Evolutionary conservation across 2,329 filamentous ascomycete species (phyloP).

Genomic region (Hymenoscyphus linearis): DNA sequence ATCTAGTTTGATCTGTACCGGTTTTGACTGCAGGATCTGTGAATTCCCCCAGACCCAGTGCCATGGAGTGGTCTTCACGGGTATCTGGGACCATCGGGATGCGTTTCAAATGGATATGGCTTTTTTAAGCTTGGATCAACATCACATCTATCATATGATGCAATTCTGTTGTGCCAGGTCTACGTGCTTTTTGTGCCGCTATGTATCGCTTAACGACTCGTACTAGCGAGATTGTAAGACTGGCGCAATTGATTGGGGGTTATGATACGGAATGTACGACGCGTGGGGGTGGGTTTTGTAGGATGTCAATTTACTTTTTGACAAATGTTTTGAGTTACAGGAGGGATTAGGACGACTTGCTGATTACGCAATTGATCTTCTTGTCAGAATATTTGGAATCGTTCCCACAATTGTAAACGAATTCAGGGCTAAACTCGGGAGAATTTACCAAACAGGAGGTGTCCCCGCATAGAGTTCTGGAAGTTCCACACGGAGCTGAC

Average conservation of each 20-base stretch:
- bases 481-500: constrained; percentile 17
- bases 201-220: neutral
- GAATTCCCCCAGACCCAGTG: neutral
- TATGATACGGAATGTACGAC: neutral
- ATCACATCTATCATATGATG: constrained; percentile 10
- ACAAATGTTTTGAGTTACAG: neutral
- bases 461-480: constrained; percentile 13
- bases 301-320: neutral
- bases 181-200: neutral
- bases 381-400: neutral
- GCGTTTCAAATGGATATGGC: constrained; percentile 1
- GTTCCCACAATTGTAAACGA: neutral
- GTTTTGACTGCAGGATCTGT: neutral
- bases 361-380: constrained; percentile 17
- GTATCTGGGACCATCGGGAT: neutral
- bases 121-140: constrained; percentile 10
- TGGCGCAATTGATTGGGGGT: neutral
- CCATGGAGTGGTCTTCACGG: neutral
- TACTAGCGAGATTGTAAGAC: neutral
- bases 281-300: neutral
- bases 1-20: neutral
- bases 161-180: neutral
- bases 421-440: constrained; percentile 2
- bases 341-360: constrained; percentile 5
- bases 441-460: constrained; percentile 2